Percentiles rank a stretch among this genome's conserved stretches.
Evolutionary conservation across 208 protist genomes (phyloP).

Genomic region (Vickermania ingenoplastis): DNA sequence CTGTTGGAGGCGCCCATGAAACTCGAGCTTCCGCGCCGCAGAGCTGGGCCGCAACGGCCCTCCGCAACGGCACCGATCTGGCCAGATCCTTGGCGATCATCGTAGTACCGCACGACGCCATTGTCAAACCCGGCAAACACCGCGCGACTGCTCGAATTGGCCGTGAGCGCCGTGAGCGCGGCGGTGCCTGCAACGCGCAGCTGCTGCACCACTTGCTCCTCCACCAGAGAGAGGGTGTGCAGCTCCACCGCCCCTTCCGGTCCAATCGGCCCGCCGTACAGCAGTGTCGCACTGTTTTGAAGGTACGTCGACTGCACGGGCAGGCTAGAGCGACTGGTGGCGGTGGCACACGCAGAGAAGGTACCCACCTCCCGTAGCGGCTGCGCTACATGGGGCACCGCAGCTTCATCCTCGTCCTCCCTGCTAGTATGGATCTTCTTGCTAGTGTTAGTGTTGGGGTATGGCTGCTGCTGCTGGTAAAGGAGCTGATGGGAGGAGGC

Average conservation of each 20-base stretch:
- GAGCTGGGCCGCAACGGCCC: slow-evolving; percentile 17
- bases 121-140: slow-evolving; percentile 75
- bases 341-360: slow-evolving; percentile 65
- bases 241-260: slow-evolving; percentile 54
- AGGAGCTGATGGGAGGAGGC: too few species aligned
- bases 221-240: slow-evolving; percentile 60
- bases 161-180: slow-evolving; percentile 45
- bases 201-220: slow-evolving; percentile 77
- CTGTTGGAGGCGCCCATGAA: slow-evolving; percentile 20
- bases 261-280: slow-evolving; percentile 76
- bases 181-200: slow-evolving; percentile 63
- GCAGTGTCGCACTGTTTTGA: slow-evolving; percentile 55
- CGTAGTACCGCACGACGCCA: slow-evolving; percentile 79
- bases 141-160: slow-evolving; percentile 58
- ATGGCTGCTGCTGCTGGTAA: too few species aligned
- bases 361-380: slow-evolving; percentile 61
- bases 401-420: too few species aligned
- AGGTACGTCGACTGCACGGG: slow-evolving; percentile 70
- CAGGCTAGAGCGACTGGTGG: slow-evolving; percentile 38
- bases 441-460: too few species aligned
- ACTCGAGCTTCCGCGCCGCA: background rate
- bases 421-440: too few species aligned
- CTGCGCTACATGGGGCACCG: slow-evolving; percentile 32
- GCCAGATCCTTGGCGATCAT: slow-evolving; percentile 70
- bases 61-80: slow-evolving; percentile 60